Percentiles rank a stretch among this genome's conserved stretches.
Conservation (phyloP, 169 alveolate genomes). For the Eimeria sp. region DNA sequence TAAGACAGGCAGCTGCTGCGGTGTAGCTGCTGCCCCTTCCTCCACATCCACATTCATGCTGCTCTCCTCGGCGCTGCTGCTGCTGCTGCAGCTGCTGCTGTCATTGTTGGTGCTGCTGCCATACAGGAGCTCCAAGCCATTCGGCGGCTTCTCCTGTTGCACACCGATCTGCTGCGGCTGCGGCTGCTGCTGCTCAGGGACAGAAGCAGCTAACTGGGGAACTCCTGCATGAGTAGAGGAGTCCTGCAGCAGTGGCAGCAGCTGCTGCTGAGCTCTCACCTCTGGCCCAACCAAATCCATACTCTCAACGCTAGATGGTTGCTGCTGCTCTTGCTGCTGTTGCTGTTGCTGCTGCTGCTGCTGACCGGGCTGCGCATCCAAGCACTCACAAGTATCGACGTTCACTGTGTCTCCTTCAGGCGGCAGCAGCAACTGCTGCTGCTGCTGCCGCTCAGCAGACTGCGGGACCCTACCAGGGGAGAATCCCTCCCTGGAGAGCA, state of each 20-base stretch:
- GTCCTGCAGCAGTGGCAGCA: background rate
- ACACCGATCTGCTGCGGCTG: conserved; percentile 12
- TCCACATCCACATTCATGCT: conserved; percentile 39
- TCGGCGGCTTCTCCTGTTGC: background rate
- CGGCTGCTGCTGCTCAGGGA: background rate
- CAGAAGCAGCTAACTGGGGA: background rate
- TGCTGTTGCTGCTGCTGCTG: conserved; percentile 44
- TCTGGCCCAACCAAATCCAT: background rate
- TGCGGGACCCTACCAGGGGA: background rate
- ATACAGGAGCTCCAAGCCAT: background rate
- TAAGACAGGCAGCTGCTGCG: conserved; percentile 17
- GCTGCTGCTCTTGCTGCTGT: conserved; percentile 10
- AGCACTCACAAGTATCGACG: background rate
- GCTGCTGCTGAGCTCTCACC: conserved; percentile 4
- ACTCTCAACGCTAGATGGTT: background rate
- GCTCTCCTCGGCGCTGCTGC: conserved; percentile 18
- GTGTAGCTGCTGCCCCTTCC: conserved; percentile 5
- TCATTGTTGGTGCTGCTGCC: conserved; percentile 20
- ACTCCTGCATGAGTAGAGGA: background rate
- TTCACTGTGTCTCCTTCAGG: conserved; percentile 3
- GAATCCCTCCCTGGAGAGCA: background rate
- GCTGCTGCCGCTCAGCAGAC: conserved; percentile 11
- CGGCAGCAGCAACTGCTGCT: background rate
- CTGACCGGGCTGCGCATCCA: background rate
- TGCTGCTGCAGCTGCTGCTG: conserved; percentile 18